Evolutionary conservation across 192 early-diverging fungal species (phyloP).

Genomic region (Entophlyctis helioformis): DNA sequence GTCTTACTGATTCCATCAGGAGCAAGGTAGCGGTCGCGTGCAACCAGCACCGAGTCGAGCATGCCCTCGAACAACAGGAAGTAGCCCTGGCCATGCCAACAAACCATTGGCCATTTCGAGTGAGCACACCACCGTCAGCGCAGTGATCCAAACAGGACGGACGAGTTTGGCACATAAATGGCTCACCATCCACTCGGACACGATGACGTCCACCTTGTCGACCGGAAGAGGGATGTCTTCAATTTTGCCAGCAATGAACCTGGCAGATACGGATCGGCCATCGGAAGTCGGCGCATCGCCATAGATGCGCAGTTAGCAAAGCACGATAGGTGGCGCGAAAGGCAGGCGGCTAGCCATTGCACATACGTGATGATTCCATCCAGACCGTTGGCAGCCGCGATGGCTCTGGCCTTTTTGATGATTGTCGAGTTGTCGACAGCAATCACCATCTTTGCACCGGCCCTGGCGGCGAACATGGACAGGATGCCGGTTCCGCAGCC

Average conservation of each 20-base stretch:
- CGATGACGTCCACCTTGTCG: constrained; percentile 67
- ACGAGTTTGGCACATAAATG: too few species aligned
- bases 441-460: constrained; percentile 63
- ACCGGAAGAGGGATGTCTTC: constrained; percentile 71
- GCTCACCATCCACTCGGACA: constrained; percentile 78
- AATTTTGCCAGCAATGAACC: constrained; percentile 62
- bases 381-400: constrained; percentile 61
- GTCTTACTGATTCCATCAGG: constrained; percentile 44
- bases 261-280: not conserved
- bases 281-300: not conserved
- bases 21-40: constrained; percentile 67
- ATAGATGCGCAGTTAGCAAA: not conserved
- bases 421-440: constrained; percentile 80
- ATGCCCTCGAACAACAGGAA: constrained; percentile 84
- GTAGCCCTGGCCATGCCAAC: constrained; percentile 39
- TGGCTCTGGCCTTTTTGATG: constrained; percentile 68
- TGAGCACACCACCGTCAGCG: too few species aligned
- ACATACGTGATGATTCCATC: constrained; percentile 25
- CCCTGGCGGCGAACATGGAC: constrained; percentile 82
- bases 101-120: not conserved
- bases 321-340: too few species aligned
- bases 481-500: constrained; percentile 87
- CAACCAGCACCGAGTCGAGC: constrained; percentile 78
- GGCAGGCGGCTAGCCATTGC: too few species aligned
- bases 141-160: too few species aligned